Conservation (phyloP, 768 basidiomycete species). For the Macrocybe gigantea region DNA sequence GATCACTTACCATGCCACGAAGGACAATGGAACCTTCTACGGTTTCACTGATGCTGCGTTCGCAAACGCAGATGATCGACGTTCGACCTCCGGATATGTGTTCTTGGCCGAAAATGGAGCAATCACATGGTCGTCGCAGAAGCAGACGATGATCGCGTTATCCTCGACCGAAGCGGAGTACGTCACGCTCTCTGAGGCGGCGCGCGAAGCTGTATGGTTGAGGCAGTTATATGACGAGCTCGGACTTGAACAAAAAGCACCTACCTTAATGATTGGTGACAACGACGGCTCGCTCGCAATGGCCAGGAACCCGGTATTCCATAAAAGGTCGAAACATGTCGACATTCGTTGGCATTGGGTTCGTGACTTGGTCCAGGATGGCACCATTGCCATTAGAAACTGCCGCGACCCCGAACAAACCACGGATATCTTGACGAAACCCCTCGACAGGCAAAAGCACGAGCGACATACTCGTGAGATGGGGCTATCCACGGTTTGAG, state of each 20-base stretch:
- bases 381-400: too few species aligned
- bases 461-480: too few species aligned
- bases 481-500: too few species aligned
- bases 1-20: background rate
- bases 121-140: constrained; percentile 30
- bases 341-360: too few species aligned
- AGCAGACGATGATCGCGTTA: background rate
- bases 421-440: background rate
- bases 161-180: constrained; percentile 2
- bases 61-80: background rate
- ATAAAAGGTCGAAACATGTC: background rate
- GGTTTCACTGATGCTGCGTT: constrained; percentile 2
- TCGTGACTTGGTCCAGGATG: too few species aligned
- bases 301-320: background rate
- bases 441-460: background rate
- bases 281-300: background rate
- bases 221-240: background rate
- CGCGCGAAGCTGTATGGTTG: background rate
- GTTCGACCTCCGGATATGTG: constrained; percentile 19
- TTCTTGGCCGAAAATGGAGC: constrained; percentile 25
- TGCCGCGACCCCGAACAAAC: background rate
- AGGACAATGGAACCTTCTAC: background rate
- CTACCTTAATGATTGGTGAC: background rate
- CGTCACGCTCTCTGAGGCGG: background rate
- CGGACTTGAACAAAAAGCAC: background rate